phyloP scores from a whole-genome alignment of 257 asterid species.

The Penstemon davidsonii region DNA sequence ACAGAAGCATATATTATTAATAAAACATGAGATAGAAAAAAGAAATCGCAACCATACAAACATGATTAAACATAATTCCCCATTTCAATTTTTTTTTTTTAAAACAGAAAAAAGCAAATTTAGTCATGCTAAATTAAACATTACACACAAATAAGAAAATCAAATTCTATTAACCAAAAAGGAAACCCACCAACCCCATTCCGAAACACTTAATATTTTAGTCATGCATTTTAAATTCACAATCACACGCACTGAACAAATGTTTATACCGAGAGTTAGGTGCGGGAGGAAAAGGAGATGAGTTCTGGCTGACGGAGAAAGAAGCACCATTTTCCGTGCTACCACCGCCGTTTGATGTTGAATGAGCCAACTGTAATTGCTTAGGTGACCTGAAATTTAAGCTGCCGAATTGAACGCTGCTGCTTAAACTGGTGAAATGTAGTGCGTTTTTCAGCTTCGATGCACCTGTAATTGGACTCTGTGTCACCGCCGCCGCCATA shows the following conservation, averaged over 20 bases:
- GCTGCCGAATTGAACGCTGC: constrained; percentile 32
- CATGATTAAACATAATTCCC: no score
- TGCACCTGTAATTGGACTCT: constrained; percentile 35
- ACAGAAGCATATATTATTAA: no score
- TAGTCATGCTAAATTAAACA: neutral
- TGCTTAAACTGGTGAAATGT: constrained; percentile 34
- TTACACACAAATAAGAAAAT: constrained; percentile 1
- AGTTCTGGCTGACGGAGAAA: constrained; percentile 33
- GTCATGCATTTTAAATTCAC: neutral
- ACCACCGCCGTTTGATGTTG: constrained; percentile 32
- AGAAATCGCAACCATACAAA: no score
- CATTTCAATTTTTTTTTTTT: no score
- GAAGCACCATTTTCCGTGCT: constrained; percentile 38
- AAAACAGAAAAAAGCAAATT: neutral
- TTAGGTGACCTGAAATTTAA: constrained; percentile 32
- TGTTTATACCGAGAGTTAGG: constrained; percentile 39
- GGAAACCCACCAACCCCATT: neutral
- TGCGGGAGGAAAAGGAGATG: constrained; percentile 32
- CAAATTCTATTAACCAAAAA: neutral
- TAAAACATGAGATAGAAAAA: no score
- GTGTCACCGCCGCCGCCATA: constrained; percentile 37
- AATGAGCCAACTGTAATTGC: constrained; percentile 33
- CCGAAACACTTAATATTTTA: neutral
- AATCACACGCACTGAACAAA: neutral
- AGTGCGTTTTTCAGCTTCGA: constrained; percentile 31